phyloP scores from a whole-genome alignment of 1,139 yeast genomes.

The Yamadazyma diddensiae region DNA sequence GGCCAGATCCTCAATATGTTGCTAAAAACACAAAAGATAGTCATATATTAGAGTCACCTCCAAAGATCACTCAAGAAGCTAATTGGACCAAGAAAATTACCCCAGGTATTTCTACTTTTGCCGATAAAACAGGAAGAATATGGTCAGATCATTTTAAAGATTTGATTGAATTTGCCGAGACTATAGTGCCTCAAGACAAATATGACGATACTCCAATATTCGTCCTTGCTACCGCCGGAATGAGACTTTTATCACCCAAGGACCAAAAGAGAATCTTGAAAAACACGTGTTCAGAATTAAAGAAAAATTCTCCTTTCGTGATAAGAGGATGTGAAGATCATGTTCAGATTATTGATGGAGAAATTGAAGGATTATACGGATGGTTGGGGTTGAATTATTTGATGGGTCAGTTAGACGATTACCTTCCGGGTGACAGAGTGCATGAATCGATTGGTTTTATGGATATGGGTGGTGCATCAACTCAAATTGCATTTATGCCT shows the following conservation, averaged over 20 bases:
- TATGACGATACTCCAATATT: conserved; percentile 64
- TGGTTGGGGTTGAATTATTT: conserved; percentile 76
- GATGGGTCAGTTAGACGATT: conserved; percentile 51
- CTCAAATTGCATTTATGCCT: conserved; percentile 79
- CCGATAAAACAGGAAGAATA: conserved; percentile 44
- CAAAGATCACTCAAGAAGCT: conserved; percentile 55
- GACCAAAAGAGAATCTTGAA: conserved; percentile 45
- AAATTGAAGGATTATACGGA: conserved; percentile 76
- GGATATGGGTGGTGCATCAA: conserved; percentile 93
- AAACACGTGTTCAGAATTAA: conserved; percentile 50
- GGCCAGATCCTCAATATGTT: conserved; percentile 49
- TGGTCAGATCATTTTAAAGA: conserved; percentile 61
- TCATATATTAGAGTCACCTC: conserved; percentile 48
- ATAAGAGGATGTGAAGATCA: conserved; percentile 55
- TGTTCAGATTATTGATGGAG: conserved; percentile 75
- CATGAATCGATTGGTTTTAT: conserved; percentile 72
- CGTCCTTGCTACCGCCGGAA: conserved; percentile 79
- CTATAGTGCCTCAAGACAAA: conserved; percentile 52
- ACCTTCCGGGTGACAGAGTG: conserved; percentile 24
- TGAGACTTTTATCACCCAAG: conserved; percentile 57
- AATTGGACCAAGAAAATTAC: conserved; percentile 60
- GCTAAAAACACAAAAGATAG: conserved; percentile 21
- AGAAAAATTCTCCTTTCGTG: conserved; percentile 46
- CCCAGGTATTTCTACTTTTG: conserved; percentile 69
- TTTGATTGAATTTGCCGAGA: conserved; percentile 55